Conservation (phyloP, 805 yeast genomes). For the Wickerhamiella bombiphila region DNA sequence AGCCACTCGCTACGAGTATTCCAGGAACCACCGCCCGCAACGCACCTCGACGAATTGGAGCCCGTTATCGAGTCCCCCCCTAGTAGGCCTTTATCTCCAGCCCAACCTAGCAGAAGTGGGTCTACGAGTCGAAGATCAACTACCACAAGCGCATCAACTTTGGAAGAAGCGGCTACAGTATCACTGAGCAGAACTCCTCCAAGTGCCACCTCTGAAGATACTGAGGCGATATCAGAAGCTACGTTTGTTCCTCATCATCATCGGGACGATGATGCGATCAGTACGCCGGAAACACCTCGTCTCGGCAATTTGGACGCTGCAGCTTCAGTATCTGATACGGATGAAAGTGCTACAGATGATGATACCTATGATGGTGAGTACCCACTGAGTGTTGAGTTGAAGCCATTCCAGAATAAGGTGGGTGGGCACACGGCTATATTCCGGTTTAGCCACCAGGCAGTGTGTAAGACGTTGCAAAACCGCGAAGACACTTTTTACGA, state of each 20-base stretch:
- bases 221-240: conserved; percentile 16
- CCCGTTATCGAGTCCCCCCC: background rate
- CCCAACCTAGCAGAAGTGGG: background rate
- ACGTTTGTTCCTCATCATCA: conserved; percentile 19
- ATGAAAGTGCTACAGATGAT: conserved; percentile 12
- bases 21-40: conserved; percentile 15
- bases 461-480: conserved; percentile 82
- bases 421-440: conserved; percentile 98
- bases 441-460: conserved; percentile 79
- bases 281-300: background rate
- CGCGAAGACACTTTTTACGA: conserved; percentile 90
- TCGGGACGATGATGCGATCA: conserved; percentile 4
- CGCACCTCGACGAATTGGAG: background rate
- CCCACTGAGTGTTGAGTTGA: conserved; percentile 65
- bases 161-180: background rate
- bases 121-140: background rate
- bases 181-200: background rate
- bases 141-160: background rate
- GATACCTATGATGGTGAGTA: conserved; percentile 8
- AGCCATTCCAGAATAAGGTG: conserved; percentile 85
- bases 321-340: conserved; percentile 4
- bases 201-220: background rate
- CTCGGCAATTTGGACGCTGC: conserved; percentile 3
- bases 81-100: background rate
- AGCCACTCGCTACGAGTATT: conserved; percentile 27